Percentiles rank a stretch among this genome's conserved stretches.
These are phyloP conservation scores for Citrus cavaleriei DNA, from an alignment of 345 rosid genomes.

Conservation along the genomic window DNA sequence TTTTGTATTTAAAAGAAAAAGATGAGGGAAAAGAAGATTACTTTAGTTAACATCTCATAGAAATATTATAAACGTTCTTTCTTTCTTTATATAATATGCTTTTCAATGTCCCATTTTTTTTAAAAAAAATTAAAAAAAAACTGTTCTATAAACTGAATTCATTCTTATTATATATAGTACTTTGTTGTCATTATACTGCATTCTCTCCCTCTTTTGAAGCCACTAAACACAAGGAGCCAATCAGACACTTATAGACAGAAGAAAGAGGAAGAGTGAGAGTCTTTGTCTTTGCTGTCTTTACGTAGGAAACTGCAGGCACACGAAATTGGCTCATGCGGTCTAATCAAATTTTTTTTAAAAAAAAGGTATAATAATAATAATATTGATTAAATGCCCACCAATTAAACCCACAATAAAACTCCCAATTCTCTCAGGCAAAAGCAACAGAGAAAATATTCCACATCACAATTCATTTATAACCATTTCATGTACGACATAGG, in stretches of 20 bases:
- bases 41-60: slow-evolving; percentile 8
- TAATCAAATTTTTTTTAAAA: too few species aligned
- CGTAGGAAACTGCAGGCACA: not conserved
- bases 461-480: not conserved
- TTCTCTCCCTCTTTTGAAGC: not conserved
- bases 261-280: not conserved
- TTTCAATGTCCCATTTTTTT: not conserved
- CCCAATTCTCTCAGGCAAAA: not conserved
- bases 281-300: slow-evolving; percentile 17
- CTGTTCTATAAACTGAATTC: not conserved
- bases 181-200: too few species aligned
- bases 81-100: not conserved
- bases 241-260: not conserved
- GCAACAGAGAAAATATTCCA: not conserved
- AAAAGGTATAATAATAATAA: not conserved
- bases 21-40: not conserved
- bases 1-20: not conserved
- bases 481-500: not conserved
- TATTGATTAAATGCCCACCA: not conserved
- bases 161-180: too few species aligned
- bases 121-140: too few species aligned
- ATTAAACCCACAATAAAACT: not conserved
- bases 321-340: not conserved
- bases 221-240: slow-evolving; percentile 6
- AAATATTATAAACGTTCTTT: too few species aligned